Evolutionary conservation across 192 early-diverging fungal species (phyloP), one percentile per base, ranked within the genome.

Genomic region (Paraglomus occultum): DNA sequence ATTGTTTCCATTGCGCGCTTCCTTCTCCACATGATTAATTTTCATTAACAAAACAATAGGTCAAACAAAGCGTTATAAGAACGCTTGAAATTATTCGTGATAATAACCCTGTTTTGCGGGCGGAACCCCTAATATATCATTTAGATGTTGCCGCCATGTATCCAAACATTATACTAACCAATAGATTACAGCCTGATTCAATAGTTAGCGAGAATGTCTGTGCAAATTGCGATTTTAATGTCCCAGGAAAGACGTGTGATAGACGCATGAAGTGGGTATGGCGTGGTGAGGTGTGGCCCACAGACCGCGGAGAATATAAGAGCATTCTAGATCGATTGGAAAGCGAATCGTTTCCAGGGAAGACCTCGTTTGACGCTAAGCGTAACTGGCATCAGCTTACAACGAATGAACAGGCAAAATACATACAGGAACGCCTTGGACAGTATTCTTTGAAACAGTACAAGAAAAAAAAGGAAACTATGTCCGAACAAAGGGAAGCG

Each of bases 81-180:
- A 73, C 83, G 8, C 79, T 99, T 8, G 76, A 77, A 58, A 84
- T 87, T 11, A 76, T 99, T n/a, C 83, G 90, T n/a, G 92, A 96
- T 58, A 74, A 73, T 15, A 31, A 64, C 4, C 95, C 95, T 8
- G 86, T 86, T 47, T 88, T 92, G 1, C 75, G 75, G 42, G 93
- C 94, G 62, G 78, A 84, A 38, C 97, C 97, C 1, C 80, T 91
- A 3, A 92, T 99, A 53, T 99, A 99, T 76, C 97, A 99, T 70
- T 88, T 99, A 82, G 97, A 99, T 79, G 97, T 99, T n/a, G 97
- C 94, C 0, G 97, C 97, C 22, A 99, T 99, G 97, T 96, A 96
- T 66, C 97, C 97, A 15, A 99, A 99, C 73, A 99, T 99, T 67
- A 99, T 99, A 74, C 80, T 99, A 23, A 99, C 97, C 0, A 98